These are phyloP conservation scores for Coriolopsis trogii DNA, from an alignment of 1,284 basidiomycete genomes.

Conservation along the genomic window DNA sequence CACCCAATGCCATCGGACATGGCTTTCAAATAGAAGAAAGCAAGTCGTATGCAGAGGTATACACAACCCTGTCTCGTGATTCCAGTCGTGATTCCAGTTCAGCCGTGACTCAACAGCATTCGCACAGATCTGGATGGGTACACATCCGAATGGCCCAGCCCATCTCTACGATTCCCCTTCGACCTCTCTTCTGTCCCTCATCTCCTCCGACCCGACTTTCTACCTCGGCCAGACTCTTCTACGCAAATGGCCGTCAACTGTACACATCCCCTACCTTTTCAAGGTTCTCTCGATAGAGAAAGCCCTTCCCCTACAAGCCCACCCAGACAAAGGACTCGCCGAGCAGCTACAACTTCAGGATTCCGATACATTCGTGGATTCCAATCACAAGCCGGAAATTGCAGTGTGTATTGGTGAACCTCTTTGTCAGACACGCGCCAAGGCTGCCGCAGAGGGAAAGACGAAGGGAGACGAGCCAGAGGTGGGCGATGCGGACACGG, in stretches of 20 bases:
- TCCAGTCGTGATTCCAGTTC: background rate
- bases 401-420: constrained; percentile 74
- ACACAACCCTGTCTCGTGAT: constrained; percentile 13
- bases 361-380: constrained; percentile 74
- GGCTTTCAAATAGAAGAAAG: constrained; percentile 51
- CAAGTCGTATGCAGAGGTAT: constrained; percentile 66
- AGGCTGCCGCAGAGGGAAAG: background rate
- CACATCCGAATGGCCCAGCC: constrained; percentile 53
- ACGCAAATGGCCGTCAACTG: constrained; percentile 53
- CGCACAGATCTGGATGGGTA: constrained; percentile 97
- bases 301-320: constrained; percentile 93
- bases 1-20: constrained; percentile 39
- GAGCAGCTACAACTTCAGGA: constrained; percentile 72
- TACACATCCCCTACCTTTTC: constrained; percentile 88
- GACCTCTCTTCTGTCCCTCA: constrained; percentile 55
- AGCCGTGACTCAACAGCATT: background rate
- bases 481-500: constrained; percentile 46
- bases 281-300: constrained; percentile 95
- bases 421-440: constrained; percentile 6
- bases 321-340: constrained; percentile 91
- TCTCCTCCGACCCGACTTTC: constrained; percentile 58
- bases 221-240: constrained; percentile 66
- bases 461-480: constrained; percentile 1
- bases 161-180: constrained; percentile 74
- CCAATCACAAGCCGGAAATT: constrained; percentile 98